A percentile compares a stretch with the other conserved stretches of the same genome.
phyloP scores from a whole-genome alignment of 1,139 yeast species.

The Casaregolazyma lundiana region DNA sequence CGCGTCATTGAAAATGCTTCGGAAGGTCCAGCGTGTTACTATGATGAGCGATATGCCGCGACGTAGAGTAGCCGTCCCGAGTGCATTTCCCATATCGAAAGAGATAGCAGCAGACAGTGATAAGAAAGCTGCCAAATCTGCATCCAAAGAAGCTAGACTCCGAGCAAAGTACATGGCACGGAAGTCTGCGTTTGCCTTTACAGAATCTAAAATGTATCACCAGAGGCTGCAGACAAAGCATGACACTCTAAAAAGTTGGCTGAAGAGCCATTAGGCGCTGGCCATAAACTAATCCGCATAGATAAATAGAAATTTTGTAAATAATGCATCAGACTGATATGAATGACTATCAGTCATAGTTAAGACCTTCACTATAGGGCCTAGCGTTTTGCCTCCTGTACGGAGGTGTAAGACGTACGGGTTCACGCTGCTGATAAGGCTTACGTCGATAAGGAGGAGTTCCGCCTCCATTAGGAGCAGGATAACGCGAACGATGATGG shows the following conservation, averaged over 20 bases:
- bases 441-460: constrained; percentile 5
- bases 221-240: constrained; percentile 4
- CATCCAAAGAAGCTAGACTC: not conserved
- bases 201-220: constrained; percentile 6
- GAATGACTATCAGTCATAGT: constrained; percentile 8
- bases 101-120: not conserved
- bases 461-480: not conserved
- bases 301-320: constrained; percentile 6
- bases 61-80: not conserved
- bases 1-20: constrained; percentile 43
- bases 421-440: not conserved
- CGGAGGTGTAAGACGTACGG: constrained; percentile 9
- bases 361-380: constrained; percentile 7
- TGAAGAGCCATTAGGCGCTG: constrained; percentile 7
- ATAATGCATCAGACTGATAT: not conserved
- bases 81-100: not conserved
- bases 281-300: not conserved
- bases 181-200: constrained; percentile 6
- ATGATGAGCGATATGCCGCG: constrained; percentile 43
- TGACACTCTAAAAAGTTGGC: constrained; percentile 8
- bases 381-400: constrained; percentile 4
- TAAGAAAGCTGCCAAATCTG: not conserved
- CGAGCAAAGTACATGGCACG: constrained; percentile 1
- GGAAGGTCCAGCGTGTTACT: constrained; percentile 58
- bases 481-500: not conserved